A percentile compares a stretch with the other conserved stretches of the same genome.
phyloP scores from a whole-genome alignment of 2,329 filamentous ascomycete genomes.

The Fusarium bactridioides region DNA sequence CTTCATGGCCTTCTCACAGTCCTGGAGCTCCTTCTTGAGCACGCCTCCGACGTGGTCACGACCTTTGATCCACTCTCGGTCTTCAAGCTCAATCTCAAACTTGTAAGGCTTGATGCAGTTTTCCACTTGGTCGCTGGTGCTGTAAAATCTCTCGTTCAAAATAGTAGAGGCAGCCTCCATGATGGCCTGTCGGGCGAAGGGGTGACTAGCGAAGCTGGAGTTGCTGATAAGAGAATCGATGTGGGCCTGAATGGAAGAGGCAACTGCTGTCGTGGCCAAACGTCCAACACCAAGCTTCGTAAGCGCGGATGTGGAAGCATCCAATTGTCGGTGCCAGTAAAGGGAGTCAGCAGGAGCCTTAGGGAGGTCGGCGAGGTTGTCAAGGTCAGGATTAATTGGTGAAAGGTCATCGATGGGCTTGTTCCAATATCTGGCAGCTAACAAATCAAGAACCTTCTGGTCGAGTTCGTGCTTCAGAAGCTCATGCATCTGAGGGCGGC shows the following conservation, averaged over 20 bases:
- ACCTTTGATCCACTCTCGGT: conserved; percentile 85
- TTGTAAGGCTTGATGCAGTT: conserved; percentile 99
- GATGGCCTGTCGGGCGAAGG: conserved; percentile 92
- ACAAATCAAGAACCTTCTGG: conserved; percentile 90
- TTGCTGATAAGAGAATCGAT: conserved; percentile 79
- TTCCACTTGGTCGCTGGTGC: conserved; percentile 96
- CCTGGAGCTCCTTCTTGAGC: conserved; percentile 85
- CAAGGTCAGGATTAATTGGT: conserved; percentile 69
- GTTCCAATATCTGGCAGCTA: conserved; percentile 97
- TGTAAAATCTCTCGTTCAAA: conserved; percentile 92
- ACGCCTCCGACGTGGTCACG: conserved; percentile 82
- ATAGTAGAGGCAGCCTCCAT: conserved; percentile 89
- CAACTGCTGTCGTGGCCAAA: conserved; percentile 89
- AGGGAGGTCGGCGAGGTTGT: conserved; percentile 79
- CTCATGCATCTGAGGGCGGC: conserved; percentile 85
- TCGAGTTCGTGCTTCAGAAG: conserved; percentile 92
- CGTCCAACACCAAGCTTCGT: conserved; percentile 95
- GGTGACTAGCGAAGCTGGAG: conserved; percentile 88
- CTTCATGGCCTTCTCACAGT: conserved; percentile 82
- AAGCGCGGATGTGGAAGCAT: conserved; percentile 86
- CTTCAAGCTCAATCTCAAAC: conserved; percentile 94
- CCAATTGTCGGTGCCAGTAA: conserved; percentile 94
- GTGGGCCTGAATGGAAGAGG: conserved; percentile 84
- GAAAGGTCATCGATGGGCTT: conserved; percentile 88
- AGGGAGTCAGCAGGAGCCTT: conserved; percentile 85